Percentiles rank a stretch among this genome's conserved stretches.
phyloP scores from a whole-genome alignment of 2,329 filamentous ascomycete genomes.

The Aspergillus glaucus region DNA sequence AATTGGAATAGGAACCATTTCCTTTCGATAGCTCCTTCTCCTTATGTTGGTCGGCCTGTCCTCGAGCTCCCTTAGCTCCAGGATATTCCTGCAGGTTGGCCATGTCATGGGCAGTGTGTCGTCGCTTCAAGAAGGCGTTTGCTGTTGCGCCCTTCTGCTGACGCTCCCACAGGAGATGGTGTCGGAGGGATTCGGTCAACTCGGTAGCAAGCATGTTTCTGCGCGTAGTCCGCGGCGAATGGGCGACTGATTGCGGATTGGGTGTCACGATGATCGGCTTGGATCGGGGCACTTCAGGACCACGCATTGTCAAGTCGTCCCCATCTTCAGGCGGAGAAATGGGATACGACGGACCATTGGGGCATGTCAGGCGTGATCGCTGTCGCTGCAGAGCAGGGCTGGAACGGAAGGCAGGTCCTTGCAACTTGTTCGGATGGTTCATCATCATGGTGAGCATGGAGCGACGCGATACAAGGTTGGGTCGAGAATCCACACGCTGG shows the following conservation, averaged over 20 bases:
- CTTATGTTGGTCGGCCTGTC: constrained; percentile 37
- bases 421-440: constrained; percentile 70
- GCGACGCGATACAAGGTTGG: constrained; percentile 74
- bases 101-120: constrained; percentile 86
- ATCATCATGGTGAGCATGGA: constrained; percentile 89
- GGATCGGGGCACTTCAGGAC: constrained; percentile 60
- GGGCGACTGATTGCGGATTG: constrained; percentile 62
- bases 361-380: constrained; percentile 58
- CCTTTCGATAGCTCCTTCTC: constrained; percentile 53
- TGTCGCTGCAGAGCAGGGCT: constrained; percentile 36
- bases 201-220: constrained; percentile 95
- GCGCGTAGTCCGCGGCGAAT: constrained; percentile 86
- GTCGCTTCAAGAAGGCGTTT: constrained; percentile 80
- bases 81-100: constrained; percentile 81
- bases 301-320: constrained; percentile 57
- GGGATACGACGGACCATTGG: constrained; percentile 60
- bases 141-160: constrained; percentile 88
- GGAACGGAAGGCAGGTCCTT: constrained; percentile 51
- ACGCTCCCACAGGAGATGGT: constrained; percentile 89
- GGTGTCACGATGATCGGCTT: constrained; percentile 75
- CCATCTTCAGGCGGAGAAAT: constrained; percentile 52
- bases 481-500: constrained; percentile 81
- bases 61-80: constrained; percentile 45
- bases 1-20: constrained; percentile 75
- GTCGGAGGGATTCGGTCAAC: constrained; percentile 83